Conservation (phyloP, 2,329 filamentous ascomycete genomes). For the Alternaria atra region DNA sequence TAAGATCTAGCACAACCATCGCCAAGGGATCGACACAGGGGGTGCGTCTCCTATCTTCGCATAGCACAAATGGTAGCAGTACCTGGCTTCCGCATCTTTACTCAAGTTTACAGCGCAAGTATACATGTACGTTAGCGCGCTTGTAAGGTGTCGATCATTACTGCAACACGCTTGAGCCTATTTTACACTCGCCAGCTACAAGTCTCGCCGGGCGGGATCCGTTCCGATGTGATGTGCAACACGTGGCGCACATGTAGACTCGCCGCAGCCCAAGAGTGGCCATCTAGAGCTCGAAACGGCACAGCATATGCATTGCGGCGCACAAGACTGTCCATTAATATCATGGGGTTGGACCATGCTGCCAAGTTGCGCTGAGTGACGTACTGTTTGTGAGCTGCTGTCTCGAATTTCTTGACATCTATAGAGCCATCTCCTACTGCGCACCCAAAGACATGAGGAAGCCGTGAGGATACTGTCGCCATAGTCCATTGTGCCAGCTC, state of each 20-base stretch:
- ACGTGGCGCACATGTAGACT: conserved; percentile 15
- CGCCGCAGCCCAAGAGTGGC: conserved; percentile 7
- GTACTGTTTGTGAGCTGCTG: conserved; percentile 11
- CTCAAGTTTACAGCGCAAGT: background rate
- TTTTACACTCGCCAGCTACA: background rate
- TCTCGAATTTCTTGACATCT: background rate
- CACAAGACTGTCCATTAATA: conserved; percentile 24
- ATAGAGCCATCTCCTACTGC: background rate
- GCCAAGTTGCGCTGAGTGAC: conserved; percentile 27
- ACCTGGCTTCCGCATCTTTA: background rate
- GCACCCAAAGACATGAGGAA: background rate
- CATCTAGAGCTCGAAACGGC: conserved; percentile 17
- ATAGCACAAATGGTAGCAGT: background rate
- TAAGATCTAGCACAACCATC: conserved; percentile 10
- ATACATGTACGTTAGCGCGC: background rate
- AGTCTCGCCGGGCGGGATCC: background rate
- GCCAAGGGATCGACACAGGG: conserved; percentile 37
- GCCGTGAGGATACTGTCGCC: conserved; percentile 10
- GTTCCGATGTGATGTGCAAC: conserved; percentile 15
- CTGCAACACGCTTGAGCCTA: background rate
- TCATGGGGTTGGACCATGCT: conserved; percentile 18
- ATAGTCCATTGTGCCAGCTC: background rate
- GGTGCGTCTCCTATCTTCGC: conserved; percentile 16
- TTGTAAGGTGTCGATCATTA: background rate
- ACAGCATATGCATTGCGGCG: conserved; percentile 19